Evolutionary conservation across 1,139 yeast genomes (phyloP), one percentile per base, ranked within the genome.

Genomic region (Kurtzmaniella quercitrusa): DNA sequence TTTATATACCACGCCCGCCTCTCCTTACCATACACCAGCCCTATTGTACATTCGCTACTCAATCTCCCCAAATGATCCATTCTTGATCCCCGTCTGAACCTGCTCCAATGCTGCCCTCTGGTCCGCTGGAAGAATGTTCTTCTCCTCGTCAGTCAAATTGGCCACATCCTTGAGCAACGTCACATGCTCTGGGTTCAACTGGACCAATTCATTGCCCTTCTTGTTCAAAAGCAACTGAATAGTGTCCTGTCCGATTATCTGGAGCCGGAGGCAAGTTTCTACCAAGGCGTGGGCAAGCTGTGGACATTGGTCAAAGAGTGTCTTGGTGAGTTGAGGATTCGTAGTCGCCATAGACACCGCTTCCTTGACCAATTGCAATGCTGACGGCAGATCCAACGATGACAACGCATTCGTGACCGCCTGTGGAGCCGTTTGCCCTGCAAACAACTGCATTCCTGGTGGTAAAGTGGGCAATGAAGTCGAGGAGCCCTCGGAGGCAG

Each of bases 221-320:
- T 67, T 59, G 48, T 70, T 72, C 38, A 72, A 58, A 17, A 73
- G 63, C 38, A 67, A 56, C 44, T 70, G 76, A 6, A 85, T 73
- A 16, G 78, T 74, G 11, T 75, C 79, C n/a, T 79, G 77, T 42
- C 73, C 77, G 9, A 82, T 73, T 8, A 79, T 62, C 29, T 82
- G 82, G 55, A 82, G 67, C 44, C 85, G 65, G 47, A 90, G 64
- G 45, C 88, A 66, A 1, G 85, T 74, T 57, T 91, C 97, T 5
- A 91, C 88, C 31, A 90, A 68, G 0, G 96, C 94, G 58, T 85
- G 89, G 1, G 88, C 70, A 43, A 91, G 66, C 54, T 88, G 96
- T 0, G 95, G 95, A 50, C 85, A 83, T 48, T 81, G 79, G 37
- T 76, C 77, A 25, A 91, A 69, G 39, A 90, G 65, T 24, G 75